A percentile compares a stretch with the other conserved stretches of the same genome.
Conservation (phyloP, 441 rosid genomes). For the Arabidopsis hybrid region DNA sequence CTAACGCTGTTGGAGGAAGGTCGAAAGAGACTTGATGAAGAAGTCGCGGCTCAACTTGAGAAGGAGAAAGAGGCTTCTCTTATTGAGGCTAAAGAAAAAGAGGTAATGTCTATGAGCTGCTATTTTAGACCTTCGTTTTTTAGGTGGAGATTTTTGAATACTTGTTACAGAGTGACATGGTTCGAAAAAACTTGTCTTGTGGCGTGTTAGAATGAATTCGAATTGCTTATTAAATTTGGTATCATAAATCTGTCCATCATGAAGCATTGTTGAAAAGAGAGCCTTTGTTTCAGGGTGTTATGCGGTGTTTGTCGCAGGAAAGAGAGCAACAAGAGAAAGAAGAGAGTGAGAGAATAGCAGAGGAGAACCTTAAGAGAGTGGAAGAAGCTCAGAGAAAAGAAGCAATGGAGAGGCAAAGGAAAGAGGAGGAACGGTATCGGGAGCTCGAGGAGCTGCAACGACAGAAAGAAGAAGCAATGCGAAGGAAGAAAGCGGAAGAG, state of each 20-base stretch:
- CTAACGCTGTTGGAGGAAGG: conserved; percentile 77
- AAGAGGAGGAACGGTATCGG: conserved; percentile 82
- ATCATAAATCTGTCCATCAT: conserved; percentile 13
- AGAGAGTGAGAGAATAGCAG: conserved; percentile 76
- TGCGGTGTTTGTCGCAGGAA: conserved; percentile 62
- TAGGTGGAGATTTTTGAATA: conserved; percentile 9
- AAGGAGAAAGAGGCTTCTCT: conserved; percentile 81
- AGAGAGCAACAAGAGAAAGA: conserved; percentile 72
- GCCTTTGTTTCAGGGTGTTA: conserved; percentile 38
- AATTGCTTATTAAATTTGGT: not conserved
- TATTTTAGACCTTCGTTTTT: not conserved
- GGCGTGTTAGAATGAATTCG: not conserved
- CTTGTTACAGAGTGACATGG: conserved; percentile 9
- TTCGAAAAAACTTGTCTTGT: not conserved
- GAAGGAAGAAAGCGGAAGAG: conserved; percentile 88
- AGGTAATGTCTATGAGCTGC: conserved; percentile 54
- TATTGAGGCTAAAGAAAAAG: conserved; percentile 72
- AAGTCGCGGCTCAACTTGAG: conserved; percentile 85
- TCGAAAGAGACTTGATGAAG: conserved; percentile 67
- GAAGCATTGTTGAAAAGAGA: conserved; percentile 15
- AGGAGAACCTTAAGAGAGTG: conserved; percentile 75
- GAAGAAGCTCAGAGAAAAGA: conserved; percentile 91
- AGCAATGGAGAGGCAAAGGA: conserved; percentile 81
- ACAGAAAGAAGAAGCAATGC: conserved; percentile 81
- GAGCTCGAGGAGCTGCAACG: conserved; percentile 87